Evolutionary conservation across 192 early-diverging fungal genomes (phyloP).

Genomic region (Podila minutissima): DNA sequence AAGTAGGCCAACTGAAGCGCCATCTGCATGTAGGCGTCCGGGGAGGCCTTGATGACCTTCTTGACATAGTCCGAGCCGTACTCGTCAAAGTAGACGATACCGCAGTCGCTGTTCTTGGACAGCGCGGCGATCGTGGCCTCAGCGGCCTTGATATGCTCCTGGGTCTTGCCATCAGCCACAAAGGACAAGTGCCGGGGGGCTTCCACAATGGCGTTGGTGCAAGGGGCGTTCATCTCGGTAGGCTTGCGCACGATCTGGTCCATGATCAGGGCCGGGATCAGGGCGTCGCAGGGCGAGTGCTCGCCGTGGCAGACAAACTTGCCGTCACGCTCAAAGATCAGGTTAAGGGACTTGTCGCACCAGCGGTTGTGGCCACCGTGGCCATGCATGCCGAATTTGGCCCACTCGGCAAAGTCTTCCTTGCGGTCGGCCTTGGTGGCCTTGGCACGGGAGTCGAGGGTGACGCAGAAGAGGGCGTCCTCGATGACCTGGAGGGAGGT

Average conservation of each 20-base stretch:
- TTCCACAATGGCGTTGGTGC: constrained; percentile 31
- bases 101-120: constrained; percentile 69
- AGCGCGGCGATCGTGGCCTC: constrained; percentile 58
- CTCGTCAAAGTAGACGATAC: constrained; percentile 69
- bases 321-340: constrained; percentile 81
- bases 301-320: constrained; percentile 70
- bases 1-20: constrained; percentile 86
- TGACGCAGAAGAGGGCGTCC: constrained; percentile 76
- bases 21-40: constrained; percentile 92
- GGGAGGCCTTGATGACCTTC: constrained; percentile 62
- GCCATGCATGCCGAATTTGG: constrained; percentile 67
- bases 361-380: constrained; percentile 85
- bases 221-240: constrained; percentile 43
- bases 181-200: constrained; percentile 35
- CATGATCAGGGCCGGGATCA: constrained; percentile 72
- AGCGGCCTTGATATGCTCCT: constrained; percentile 56
- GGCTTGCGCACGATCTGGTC: constrained; percentile 60
- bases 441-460: constrained; percentile 64
- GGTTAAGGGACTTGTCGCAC: constrained; percentile 85
- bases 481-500: constrained; percentile 73
- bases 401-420: constrained; percentile 57
- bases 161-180: constrained; percentile 44
- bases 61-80: constrained; percentile 86
- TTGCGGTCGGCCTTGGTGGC: constrained; percentile 34
- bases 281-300: constrained; percentile 88